phyloP scores from a whole-genome alignment of 805 yeast species.

The Ogataea populi-albae region DNA sequence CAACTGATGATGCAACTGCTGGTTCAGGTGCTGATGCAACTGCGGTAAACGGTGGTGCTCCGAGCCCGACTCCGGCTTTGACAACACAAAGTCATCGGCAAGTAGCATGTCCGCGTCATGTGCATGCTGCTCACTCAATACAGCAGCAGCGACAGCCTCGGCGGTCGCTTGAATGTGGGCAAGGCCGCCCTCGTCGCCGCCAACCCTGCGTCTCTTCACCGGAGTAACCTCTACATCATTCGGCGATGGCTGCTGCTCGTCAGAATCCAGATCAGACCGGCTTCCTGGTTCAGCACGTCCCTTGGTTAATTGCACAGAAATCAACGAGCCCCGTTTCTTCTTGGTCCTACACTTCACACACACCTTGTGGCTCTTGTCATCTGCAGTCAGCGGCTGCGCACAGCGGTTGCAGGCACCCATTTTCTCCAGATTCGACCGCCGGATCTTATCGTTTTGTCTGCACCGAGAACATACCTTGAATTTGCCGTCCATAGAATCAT shows the following conservation, averaged over 20 bases:
- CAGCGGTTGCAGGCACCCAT: conserved; percentile 64
- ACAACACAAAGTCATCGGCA: conserved; percentile 9
- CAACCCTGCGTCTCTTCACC: too few relatives aligned
- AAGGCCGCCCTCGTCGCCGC: too few relatives aligned
- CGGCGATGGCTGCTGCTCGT: too few relatives aligned
- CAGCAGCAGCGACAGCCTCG: conserved; percentile 20
- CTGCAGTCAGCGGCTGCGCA: conserved; percentile 45
- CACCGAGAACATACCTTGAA: conserved; percentile 68
- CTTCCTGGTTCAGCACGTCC: too few relatives aligned
- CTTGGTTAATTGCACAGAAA: too few relatives aligned
- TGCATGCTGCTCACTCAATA: conserved; percentile 14
- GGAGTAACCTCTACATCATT: too few relatives aligned
- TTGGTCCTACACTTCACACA: conserved; percentile 52
- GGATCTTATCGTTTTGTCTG: conserved; percentile 55
- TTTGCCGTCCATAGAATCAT: conserved; percentile 40
- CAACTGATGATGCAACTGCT: conserved; percentile 23
- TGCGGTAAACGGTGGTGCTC: conserved; percentile 22
- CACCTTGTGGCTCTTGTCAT: conserved; percentile 54
- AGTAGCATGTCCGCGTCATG: conserved; percentile 14
- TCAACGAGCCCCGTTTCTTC: conserved; percentile 37
- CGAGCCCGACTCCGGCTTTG: conserved; percentile 2
- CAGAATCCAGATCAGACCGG: conserved; percentile 1
- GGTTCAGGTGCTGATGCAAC: conserved; percentile 30
- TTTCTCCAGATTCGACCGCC: conserved; percentile 54
- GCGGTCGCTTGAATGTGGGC: conserved; percentile 9